phyloP scores from a whole-genome alignment of 495 filamentous ascomycete species.

The Xylaria flabelliformis region DNA sequence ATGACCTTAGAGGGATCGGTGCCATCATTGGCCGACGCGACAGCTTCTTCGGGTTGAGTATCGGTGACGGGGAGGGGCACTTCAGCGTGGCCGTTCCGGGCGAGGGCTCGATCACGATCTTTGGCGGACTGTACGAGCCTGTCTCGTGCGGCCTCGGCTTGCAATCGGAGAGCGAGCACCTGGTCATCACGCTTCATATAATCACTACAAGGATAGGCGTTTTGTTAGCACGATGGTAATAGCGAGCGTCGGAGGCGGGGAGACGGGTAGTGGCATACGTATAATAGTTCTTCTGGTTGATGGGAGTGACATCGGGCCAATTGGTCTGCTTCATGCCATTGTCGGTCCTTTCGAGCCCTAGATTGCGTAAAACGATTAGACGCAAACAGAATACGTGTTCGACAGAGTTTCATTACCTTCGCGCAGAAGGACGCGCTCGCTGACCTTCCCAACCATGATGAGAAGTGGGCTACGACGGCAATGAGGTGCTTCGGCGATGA shows the following conservation, averaged over 20 bases:
- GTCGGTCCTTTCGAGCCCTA: constrained; percentile 92
- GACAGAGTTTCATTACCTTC: constrained; percentile 47
- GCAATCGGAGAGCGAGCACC: constrained; percentile 83
- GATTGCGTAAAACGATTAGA: background rate
- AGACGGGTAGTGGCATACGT: constrained; percentile 67
- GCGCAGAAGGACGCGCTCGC: constrained; percentile 58
- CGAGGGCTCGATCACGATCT: constrained; percentile 83
- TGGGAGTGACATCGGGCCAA: constrained; percentile 90
- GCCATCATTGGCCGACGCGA: constrained; percentile 63
- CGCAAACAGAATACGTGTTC: background rate
- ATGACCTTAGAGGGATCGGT: constrained; percentile 85
- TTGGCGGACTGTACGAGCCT: constrained; percentile 81
- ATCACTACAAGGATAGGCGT: constrained; percentile 61
- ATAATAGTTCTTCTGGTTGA: constrained; percentile 99
- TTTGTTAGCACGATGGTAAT: constrained; percentile 5
- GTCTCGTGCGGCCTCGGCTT: constrained; percentile 80
- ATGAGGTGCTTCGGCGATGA: background rate
- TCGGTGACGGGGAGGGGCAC: constrained; percentile 64
- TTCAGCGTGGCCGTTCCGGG: constrained; percentile 70
- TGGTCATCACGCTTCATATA: constrained; percentile 99
- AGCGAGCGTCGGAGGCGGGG: background rate
- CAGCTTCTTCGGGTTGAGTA: constrained; percentile 62
- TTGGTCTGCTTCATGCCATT: constrained; percentile 94
- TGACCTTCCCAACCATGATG: constrained; percentile 60
- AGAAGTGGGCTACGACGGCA: constrained; percentile 3